phyloP scores from a whole-genome alignment of 305 asterid species.

The Plantago coronopus region DNA sequence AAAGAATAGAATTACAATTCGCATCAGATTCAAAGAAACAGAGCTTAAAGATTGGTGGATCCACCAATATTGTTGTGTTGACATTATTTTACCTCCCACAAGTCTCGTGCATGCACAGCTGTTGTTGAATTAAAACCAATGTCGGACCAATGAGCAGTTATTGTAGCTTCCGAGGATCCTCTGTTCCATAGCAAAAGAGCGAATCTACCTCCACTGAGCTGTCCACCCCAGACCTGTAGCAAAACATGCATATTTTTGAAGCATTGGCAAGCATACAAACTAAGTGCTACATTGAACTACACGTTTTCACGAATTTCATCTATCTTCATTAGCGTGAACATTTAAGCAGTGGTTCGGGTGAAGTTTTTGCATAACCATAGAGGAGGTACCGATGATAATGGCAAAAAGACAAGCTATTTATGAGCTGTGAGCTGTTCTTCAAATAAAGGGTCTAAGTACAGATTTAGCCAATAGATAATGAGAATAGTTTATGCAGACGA shows the following conservation, averaged over 20 bases:
- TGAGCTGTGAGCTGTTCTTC: too few relatives aligned
- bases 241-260: not conserved
- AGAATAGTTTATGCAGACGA: constrained; percentile 1
- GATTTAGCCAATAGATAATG: not conserved
- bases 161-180: constrained; percentile 56
- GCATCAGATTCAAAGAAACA: not conserved
- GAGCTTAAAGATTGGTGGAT: not conserved
- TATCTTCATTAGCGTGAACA: too few relatives aligned
- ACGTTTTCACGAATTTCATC: too few relatives aligned
- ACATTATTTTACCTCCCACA: constrained; percentile 59
- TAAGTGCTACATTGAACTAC: not conserved
- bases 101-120: constrained; percentile 51
- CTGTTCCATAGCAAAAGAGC: constrained; percentile 79
- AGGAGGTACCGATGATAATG: too few relatives aligned
- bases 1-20: not conserved
- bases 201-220: constrained; percentile 50
- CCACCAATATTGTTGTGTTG: not conserved
- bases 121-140: constrained; percentile 51
- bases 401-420: too few relatives aligned
- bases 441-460: too few relatives aligned
- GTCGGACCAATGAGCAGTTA: constrained; percentile 75
- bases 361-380: not conserved
- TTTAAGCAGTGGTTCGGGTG: too few relatives aligned
- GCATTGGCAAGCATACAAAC: not conserved
- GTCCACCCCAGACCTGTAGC: constrained; percentile 83